Percentiles rank a stretch among this genome's conserved stretches.
phyloP scores from a whole-genome alignment of 306 rosid genomes.

The Cicer judaicum region DNA sequence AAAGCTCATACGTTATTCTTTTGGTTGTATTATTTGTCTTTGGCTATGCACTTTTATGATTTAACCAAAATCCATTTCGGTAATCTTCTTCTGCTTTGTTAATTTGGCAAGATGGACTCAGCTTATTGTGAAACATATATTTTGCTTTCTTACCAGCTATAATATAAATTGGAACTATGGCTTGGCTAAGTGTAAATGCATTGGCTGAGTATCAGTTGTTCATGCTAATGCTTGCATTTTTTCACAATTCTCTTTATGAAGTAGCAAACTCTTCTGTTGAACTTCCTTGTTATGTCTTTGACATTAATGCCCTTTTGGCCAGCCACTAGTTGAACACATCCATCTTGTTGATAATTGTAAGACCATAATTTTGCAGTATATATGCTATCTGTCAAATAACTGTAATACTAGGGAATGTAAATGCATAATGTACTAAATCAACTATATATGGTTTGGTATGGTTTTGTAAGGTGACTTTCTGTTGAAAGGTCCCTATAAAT shows the following conservation, averaged over 20 bases:
- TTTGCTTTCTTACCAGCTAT: conserved; percentile 57
- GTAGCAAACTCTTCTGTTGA: conserved; percentile 34
- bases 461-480: too few species aligned
- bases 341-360: neutral
- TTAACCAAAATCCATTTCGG: neutral
- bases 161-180: conserved; percentile 95
- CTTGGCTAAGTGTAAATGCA: conserved; percentile 58
- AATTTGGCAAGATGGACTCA: conserved; percentile 38
- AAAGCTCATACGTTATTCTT: conserved; percentile 34
- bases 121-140: conserved; percentile 9
- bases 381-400: too few species aligned
- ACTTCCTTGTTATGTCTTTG: conserved; percentile 21
- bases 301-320: neutral
- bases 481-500: too few species aligned
- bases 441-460: too few species aligned
- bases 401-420: too few species aligned
- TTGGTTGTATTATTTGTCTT: conserved; percentile 34
- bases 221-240: conserved; percentile 30
- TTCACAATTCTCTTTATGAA: conserved; percentile 34
- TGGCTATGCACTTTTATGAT: neutral
- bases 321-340: conserved; percentile 11
- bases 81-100: conserved; percentile 36
- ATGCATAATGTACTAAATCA: too few species aligned
- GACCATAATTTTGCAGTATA: too few species aligned
- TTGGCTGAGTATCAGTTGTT: conserved; percentile 21